phyloP scores from a whole-genome alignment of 140 eudicot species.

The Oenanthe javanica region DNA sequence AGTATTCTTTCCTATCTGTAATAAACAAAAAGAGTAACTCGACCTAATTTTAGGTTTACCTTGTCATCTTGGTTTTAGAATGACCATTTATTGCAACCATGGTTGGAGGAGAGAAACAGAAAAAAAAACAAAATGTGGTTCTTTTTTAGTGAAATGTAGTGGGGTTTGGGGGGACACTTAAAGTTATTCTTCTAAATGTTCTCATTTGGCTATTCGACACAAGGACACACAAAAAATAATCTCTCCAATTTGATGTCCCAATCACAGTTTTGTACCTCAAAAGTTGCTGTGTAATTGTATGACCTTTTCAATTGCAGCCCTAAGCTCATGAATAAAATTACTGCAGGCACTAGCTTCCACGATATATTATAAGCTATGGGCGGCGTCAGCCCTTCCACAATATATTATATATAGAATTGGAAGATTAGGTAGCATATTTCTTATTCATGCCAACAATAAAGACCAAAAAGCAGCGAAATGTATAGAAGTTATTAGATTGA shows the following conservation, averaged over 20 bases:
- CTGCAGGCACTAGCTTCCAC: not conserved
- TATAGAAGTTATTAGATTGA: not conserved
- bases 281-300: not conserved
- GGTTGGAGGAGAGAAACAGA: not conserved
- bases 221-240: not conserved
- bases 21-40: not conserved
- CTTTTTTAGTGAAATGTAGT: not conserved
- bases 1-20: not conserved
- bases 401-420: not conserved
- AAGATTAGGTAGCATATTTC: not conserved
- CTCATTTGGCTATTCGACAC: not conserved
- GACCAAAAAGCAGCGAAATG: not conserved
- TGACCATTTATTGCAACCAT: constrained; percentile 1
- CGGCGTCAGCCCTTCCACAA: too few relatives aligned
- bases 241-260: not conserved
- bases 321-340: not conserved
- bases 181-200: not conserved
- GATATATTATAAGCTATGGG: too few relatives aligned
- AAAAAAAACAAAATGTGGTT: not conserved
- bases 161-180: not conserved
- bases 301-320: not conserved
- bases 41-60: not conserved
- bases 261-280: not conserved
- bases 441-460: not conserved
- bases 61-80: not conserved